phyloP scores from a whole-genome alignment of 2,329 filamentous ascomycete species.

The Trichophaea hybrida region DNA sequence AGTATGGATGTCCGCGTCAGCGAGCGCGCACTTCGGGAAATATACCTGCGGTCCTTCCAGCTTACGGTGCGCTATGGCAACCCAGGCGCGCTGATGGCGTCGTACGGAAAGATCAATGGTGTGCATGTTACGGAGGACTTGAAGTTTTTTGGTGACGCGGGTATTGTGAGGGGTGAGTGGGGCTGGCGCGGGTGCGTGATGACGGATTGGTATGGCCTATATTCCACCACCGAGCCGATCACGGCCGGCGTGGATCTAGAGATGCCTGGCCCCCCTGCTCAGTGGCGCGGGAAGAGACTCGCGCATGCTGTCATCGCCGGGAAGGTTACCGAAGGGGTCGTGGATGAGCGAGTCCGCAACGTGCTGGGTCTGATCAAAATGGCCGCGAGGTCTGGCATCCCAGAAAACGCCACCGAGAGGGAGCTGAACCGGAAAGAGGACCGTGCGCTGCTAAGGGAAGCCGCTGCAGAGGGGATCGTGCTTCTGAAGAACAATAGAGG shows the following conservation, averaged over 20 bases:
- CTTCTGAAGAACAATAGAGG: conserved; percentile 57
- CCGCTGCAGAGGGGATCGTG: conserved; percentile 56
- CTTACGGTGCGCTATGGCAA: conserved; percentile 40
- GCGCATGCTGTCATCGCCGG: conserved; percentile 28
- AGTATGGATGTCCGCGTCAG: conserved; percentile 43
- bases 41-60: conserved; percentile 46
- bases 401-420: no score
- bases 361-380: conserved; percentile 27
- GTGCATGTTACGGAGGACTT: conserved; percentile 42
- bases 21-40: conserved; percentile 43
- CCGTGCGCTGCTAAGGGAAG: conserved; percentile 33
- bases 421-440: no score
- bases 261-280: conserved; percentile 32
- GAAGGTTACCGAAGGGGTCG: conserved; percentile 25
- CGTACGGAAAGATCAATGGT: conserved; percentile 46
- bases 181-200: conserved; percentile 44
- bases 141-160: conserved; percentile 34
- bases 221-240: conserved; percentile 27
- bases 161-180: conserved; percentile 43
- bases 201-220: conserved; percentile 41
- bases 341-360: conserved; percentile 29
- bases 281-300: conserved; percentile 27
- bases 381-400: no score
- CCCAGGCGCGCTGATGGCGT: conserved; percentile 45
- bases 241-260: conserved; percentile 31